These are phyloP conservation scores for Cladosporium sp. DNA, from an alignment of 2,329 filamentous ascomycete species.

Conservation along the genomic window DNA sequence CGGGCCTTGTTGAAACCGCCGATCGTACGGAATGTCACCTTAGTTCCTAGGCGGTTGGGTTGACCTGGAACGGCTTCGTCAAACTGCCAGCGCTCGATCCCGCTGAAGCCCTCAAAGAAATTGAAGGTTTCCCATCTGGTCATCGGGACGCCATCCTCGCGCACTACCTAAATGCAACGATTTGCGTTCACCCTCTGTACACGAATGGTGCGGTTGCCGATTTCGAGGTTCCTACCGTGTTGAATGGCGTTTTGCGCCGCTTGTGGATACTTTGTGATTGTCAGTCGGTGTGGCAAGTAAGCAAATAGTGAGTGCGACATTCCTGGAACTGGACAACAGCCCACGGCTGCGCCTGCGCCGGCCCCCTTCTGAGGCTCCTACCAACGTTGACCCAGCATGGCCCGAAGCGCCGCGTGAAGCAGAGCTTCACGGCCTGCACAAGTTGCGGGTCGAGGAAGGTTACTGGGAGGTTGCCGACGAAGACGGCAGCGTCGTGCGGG, in stretches of 20 bases:
- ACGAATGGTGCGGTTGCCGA: not conserved
- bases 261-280: not conserved
- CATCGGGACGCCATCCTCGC: not conserved
- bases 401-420: not conserved
- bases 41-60: not conserved
- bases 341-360: not conserved
- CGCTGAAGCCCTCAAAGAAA: not conserved
- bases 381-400: not conserved
- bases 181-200: not conserved
- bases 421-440: not conserved
- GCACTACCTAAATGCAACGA: constrained; percentile 3
- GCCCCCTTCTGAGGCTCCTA: no score
- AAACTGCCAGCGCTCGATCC: not conserved
- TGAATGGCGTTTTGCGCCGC: not conserved
- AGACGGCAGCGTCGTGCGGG: constrained; percentile 1
- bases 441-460: not conserved
- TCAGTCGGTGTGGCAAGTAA: not conserved
- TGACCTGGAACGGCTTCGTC: not conserved
- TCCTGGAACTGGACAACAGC: not conserved
- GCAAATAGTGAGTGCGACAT: not conserved
- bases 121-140: not conserved
- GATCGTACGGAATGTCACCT: not conserved
- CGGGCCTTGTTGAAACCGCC: no score
- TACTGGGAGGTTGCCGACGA: constrained; percentile 4
- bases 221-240: not conserved